Evolutionary conservation across 352 stramenopile species (phyloP).

Genomic region (Detonula confervacea): DNA sequence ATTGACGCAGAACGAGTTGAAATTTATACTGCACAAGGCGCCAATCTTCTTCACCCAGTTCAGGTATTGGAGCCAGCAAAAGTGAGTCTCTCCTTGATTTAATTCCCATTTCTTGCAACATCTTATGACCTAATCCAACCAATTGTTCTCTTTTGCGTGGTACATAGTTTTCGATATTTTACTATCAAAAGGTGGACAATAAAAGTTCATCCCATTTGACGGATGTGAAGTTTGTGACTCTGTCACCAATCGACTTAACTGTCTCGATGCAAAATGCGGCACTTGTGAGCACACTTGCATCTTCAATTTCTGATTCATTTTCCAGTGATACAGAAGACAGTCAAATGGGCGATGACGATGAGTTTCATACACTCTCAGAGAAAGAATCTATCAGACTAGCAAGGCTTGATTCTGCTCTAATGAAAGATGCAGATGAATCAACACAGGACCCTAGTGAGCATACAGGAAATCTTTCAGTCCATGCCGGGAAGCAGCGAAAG

Average conservation of each 20-base stretch:
- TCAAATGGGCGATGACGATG: constrained; percentile 14
- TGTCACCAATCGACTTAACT: constrained; percentile 71
- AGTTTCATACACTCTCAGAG: constrained; percentile 64
- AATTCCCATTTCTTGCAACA: constrained; percentile 8
- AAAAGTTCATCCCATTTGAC: constrained; percentile 54
- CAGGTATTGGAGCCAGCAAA: constrained; percentile 82
- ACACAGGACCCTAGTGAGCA: constrained; percentile 34
- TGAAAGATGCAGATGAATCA: constrained; percentile 48
- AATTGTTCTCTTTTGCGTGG: constrained; percentile 11
- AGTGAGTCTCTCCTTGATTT: constrained; percentile 3
- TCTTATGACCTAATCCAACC: background rate
- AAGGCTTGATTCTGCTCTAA: constrained; percentile 71
- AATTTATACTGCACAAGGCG: constrained; percentile 82
- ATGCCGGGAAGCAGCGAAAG: constrained; percentile 33
- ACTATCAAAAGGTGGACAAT: constrained; percentile 53
- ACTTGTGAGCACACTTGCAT: constrained; percentile 76
- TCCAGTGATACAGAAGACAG: constrained; percentile 21
- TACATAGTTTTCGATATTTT: constrained; percentile 57
- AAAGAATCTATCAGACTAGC: constrained; percentile 67
- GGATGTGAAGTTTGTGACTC: constrained; percentile 70
- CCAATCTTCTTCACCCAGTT: constrained; percentile 68
- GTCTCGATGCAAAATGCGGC: constrained; percentile 86
- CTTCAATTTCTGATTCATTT: constrained; percentile 73
- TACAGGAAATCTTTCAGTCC: constrained; percentile 44
- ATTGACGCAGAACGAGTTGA: constrained; percentile 79